phyloP scores from a whole-genome alignment of 2,329 filamentous ascomycete species.

The Colletotrichum camelliae region DNA sequence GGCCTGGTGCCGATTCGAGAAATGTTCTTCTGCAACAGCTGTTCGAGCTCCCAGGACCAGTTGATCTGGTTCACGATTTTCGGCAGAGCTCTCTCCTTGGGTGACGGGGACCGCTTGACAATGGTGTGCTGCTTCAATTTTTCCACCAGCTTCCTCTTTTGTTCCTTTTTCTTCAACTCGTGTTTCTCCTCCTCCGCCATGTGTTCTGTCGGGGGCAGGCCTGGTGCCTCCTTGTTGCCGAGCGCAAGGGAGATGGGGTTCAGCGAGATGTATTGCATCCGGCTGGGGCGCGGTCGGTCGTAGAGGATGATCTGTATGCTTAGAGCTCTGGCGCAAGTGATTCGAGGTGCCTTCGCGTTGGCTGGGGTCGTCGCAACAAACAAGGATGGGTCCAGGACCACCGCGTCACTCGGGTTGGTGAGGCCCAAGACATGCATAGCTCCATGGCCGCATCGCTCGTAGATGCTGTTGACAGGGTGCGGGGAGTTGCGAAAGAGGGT shows the following conservation, averaged over 20 bases:
- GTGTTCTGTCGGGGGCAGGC: slow-evolving; percentile 39
- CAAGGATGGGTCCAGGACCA: slow-evolving; percentile 70
- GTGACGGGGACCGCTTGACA: slow-evolving; percentile 74
- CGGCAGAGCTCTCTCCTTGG: slow-evolving; percentile 81
- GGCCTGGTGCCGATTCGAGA: slow-evolving; percentile 81
- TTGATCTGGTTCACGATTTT: slow-evolving; percentile 93
- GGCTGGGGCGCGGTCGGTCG: slow-evolving; percentile 80
- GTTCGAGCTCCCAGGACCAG: slow-evolving; percentile 89
- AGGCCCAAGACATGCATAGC: slow-evolving; percentile 87
- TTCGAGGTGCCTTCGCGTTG: slow-evolving; percentile 65
- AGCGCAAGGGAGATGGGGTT: slow-evolving; percentile 87
- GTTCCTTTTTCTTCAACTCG: slow-evolving; percentile 61
- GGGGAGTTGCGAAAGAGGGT: slow-evolving; percentile 83
- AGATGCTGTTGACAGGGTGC: slow-evolving; percentile 81
- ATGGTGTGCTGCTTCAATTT: slow-evolving; percentile 92
- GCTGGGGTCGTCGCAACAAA: slow-evolving; percentile 65
- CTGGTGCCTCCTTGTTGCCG: slow-evolving; percentile 66
- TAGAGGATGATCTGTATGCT: slow-evolving; percentile 90
- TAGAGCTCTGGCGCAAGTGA: slow-evolving; percentile 74
- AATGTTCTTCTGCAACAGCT: slow-evolving; percentile 87
- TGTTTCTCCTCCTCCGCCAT: slow-evolving; percentile 77
- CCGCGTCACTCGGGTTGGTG: slow-evolving; percentile 67
- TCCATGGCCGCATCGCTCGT: slow-evolving; percentile 81
- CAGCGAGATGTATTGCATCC: slow-evolving; percentile 97
- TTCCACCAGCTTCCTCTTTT: slow-evolving; percentile 73